Evolutionary conservation across 2,329 filamentous ascomycete species (phyloP), one percentile per base, ranked within the genome.

Genomic region (Diaporthe helianthi): DNA sequence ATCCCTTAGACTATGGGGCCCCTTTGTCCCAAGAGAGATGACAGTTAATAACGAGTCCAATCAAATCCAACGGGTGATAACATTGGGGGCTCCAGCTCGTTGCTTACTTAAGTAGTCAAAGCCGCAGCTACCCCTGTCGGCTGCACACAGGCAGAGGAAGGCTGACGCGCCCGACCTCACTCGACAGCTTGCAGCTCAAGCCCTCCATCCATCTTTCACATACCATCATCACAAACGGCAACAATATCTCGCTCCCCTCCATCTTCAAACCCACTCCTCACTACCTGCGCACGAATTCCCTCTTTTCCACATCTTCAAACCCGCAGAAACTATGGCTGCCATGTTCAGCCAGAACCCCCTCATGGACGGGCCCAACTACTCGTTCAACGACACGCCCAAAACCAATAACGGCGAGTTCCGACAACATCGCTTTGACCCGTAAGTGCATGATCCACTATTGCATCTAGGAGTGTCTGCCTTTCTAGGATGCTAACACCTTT

Each of bases 391-490:
- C 76, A 81, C 84, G 65, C 87, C 88, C 77, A 84, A 83, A 78
- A 80, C 80, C 72, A 80, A 82, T 71, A 78, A 82, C 52, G 87
- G 86, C 73, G 86, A 87, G 77, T 83, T 85, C 71, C 85, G 87
- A 75, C 83, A 96, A 84, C 94, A 97, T 83, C 89, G 90, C 76
- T 98, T 98, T 84, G 94, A 97, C 83, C 94, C 95, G 94, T 97
- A 88, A 77, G 92, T 74, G 60, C 1, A 55, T 17, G 58, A 61
- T 46, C 65, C 73, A 68, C 29, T 38, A 5, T 13, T 19, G 22
- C 0, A 46, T 13, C 13, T 36, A 5, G 46, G 13, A n/a, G 8
- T 24, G 6, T 2, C 15, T 47, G 8, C 12, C 33, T 8, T 13
- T 4, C 10, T 17, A 17, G 17, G 5, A 12, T 12, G 22, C 69